phyloP scores from a whole-genome alignment of 192 early-diverging fungal species.

The Coemansia sp. region DNA sequence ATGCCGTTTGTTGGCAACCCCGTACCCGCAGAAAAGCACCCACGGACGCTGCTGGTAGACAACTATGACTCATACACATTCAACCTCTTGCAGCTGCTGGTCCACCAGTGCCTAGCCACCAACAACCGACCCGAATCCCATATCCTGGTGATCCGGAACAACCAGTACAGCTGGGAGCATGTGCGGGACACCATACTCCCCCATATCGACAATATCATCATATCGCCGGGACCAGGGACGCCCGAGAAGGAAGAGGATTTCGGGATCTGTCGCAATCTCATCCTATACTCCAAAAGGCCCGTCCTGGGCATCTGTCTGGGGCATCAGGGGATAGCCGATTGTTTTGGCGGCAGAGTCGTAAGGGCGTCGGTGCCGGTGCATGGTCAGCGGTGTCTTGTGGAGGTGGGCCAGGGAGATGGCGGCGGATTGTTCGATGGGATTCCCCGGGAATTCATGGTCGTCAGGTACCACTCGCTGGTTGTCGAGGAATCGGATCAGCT shows the following conservation, averaged over 20 bases:
- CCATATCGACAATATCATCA: constrained; percentile 80
- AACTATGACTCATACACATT: constrained; percentile 99
- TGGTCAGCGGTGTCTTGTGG: constrained; percentile 67
- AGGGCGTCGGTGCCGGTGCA: constrained; percentile 74
- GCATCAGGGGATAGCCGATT: constrained; percentile 79
- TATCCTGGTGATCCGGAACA: constrained; percentile 85
- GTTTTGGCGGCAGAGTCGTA: constrained; percentile 64
- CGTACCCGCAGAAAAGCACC: neutral
- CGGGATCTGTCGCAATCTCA: constrained; percentile 34
- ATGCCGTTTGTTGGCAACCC: neutral
- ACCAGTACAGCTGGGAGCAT: constrained; percentile 81
- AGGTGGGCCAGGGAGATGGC: constrained; percentile 4
- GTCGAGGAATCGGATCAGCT: constrained; percentile 53
- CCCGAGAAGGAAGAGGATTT: constrained; percentile 61
- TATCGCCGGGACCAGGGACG: constrained; percentile 92
- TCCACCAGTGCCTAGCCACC: neutral
- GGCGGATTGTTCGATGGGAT: constrained; percentile 59
- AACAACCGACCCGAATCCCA: constrained; percentile 15
- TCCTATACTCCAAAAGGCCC: constrained; percentile 52
- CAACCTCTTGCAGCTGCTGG: constrained; percentile 81
- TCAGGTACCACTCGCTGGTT: constrained; percentile 89
- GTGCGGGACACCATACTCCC: constrained; percentile 63
- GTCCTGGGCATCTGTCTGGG: constrained; percentile 93
- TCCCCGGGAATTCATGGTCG: constrained; percentile 66
- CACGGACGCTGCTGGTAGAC: constrained; percentile 76